Percentiles rank a stretch among this genome's conserved stretches.
These are phyloP conservation scores for Nakaseomyces sp. DNA, from an alignment of 1,139 yeast species.

Conservation along the genomic window DNA sequence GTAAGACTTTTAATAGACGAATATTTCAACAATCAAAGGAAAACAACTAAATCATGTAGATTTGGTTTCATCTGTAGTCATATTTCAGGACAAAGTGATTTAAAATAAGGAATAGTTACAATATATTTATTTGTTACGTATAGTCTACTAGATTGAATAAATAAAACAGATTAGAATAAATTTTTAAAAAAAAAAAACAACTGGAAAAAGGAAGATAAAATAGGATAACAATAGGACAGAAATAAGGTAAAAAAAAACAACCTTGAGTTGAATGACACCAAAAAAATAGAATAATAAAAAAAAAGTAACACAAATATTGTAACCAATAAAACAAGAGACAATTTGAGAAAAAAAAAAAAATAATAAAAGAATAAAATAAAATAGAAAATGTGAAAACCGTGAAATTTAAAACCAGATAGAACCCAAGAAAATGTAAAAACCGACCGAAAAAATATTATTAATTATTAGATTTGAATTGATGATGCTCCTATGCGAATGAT, in stretches of 20 bases:
- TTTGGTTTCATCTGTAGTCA: no score
- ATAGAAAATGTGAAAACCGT: neutral
- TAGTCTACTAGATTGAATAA: neutral
- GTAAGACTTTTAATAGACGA: no score
- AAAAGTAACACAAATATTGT: neutral
- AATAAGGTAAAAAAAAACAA: neutral
- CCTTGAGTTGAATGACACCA: neutral
- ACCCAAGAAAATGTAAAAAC: conserved; percentile 2
- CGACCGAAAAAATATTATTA: neutral
- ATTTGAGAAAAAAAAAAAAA: neutral
- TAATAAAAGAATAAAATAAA: neutral
- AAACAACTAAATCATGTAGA: no score
- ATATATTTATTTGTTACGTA: neutral
- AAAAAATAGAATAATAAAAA: neutral
- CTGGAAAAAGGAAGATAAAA: no score
- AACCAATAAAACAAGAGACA: neutral
- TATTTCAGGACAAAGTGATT: no score
- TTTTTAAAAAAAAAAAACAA: no score
- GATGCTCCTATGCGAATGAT: neutral
- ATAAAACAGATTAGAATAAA: neutral
- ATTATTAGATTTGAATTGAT: conserved; percentile 14
- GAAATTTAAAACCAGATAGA: neutral
- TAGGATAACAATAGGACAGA: neutral
- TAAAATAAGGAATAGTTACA: no score
- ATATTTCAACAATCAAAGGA: no score